phyloP scores from a whole-genome alignment of 148 eudicot species.

The Pouteria glomerata region DNA sequence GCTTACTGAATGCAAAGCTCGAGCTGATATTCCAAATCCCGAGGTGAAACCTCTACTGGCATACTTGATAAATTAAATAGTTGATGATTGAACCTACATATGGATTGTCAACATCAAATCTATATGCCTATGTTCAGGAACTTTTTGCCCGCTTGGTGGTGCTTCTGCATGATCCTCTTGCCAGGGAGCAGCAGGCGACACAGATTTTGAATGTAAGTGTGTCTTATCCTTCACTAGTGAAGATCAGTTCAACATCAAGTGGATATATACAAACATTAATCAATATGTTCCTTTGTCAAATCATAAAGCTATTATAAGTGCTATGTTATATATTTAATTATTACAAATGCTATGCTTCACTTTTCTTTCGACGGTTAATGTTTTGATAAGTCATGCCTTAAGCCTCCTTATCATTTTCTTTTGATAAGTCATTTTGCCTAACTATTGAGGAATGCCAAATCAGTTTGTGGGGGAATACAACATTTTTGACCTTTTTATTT shows the following conservation, averaged over 20 bases:
- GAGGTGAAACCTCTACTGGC: slow-evolving; percentile 49
- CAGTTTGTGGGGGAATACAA: too few relatives aligned
- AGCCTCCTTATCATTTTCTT: neutral
- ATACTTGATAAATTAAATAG: neutral
- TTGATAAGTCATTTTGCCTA: too few relatives aligned
- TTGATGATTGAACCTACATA: neutral
- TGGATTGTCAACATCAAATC: neutral
- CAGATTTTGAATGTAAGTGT: slow-evolving; percentile 73
- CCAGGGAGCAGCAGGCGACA: slow-evolving; percentile 82
- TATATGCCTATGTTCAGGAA: slow-evolving; percentile 42
- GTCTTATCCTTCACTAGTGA: neutral
- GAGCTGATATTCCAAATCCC: slow-evolving; percentile 74
- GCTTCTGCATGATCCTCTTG: slow-evolving; percentile 91
- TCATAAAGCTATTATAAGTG: too few relatives aligned
- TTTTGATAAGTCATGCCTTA: neutral
- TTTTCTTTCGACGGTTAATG: neutral
- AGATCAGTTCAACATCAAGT: neutral
- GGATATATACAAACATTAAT: neutral
- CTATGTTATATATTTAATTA: too few relatives aligned
- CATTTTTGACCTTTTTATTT: too few relatives aligned
- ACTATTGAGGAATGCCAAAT: too few relatives aligned
- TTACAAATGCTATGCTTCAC: neutral
- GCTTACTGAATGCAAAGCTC: slow-evolving; percentile 78
- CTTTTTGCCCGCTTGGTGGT: slow-evolving; percentile 92
- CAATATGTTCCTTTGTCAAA: neutral